Evolutionary conservation across 2,329 filamentous ascomycete genomes (phyloP), one percentile per base, ranked within the genome.

Genomic region (Coniochaeta sp.): DNA sequence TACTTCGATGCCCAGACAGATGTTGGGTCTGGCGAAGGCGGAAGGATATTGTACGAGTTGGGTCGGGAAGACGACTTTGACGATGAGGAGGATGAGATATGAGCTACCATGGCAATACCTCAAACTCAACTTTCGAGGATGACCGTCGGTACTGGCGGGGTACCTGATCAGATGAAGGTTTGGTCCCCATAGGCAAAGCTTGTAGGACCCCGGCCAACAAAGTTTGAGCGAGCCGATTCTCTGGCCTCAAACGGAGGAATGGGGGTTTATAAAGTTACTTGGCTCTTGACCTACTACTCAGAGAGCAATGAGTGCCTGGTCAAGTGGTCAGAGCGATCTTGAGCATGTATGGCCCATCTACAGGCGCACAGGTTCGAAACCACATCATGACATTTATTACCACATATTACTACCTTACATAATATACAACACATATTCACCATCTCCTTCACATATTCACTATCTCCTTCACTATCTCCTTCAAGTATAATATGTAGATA

Each of bases 1-100:
- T 98, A 99, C 72, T 97, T 96, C 74, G 95, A 99, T 77, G 95
- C 95, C 26, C 95, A 99, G 80, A 90, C 86, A 59, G 89, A 88
- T 56, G 82, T 86, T 58, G 88, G 87, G 1, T 82, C 85, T 0
- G 93, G 93, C 0, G 91, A 96, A 68, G 93, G 95, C 5, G 95
- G 95, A 0, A 83, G 93, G 62, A 99, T 99, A 65, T 71, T 99
- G 69, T 99, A 99, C 72, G 93, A 98, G 67, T 96, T 98, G 90
- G 93, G 93, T 1, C 84, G 87, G 64, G 95, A 98, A 76, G 95
- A 99, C 74, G 92, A 98, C 72, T 98, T 97, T 61, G 73, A 75
- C 62, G 73, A 75, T 26, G 72, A 75, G 60, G 72, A 97, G 69
- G 93, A 97, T 75, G 93, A 97, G 75, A 92, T 93, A 65, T 93